Evolutionary conservation across 805 yeast species (phyloP), one percentile per base, ranked within the genome.

Genomic region (Saccharomycopsis capsularis): DNA sequence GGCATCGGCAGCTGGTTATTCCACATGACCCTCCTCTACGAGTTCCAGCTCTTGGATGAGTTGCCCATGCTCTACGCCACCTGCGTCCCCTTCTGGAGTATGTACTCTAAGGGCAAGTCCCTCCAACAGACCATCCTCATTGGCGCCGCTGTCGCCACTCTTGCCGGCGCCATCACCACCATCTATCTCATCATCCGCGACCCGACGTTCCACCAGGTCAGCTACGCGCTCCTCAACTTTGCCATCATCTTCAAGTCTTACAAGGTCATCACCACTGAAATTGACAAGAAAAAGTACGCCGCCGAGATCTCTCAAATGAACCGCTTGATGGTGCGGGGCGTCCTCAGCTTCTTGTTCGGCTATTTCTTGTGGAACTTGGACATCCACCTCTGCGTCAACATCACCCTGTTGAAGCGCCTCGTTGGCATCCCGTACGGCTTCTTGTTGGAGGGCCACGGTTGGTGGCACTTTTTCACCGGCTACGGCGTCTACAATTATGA

Each of bases 21-120:
- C 70, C 99, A 93, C 65, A 93, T 93, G 96, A 91, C 98, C 3
- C 72, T 93, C 58, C 73, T 78, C 55, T 93, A 91, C 65, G 87
- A 85, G 61, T 93, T 76, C 68, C 99, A 93, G 68, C 64, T 93
- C 55, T 72, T 93, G 64, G 99, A 93, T 68, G 99, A 93, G 64
- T 71, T 93, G 59, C 99, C 99, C 37, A 93, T 93, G 99, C 87
- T 93, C 54, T 93, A 93, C 67, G 97, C 96, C 21, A 93, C 99
- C 2, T 91, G 96, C 55, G 81, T 91, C 24, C 98, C 99, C 0
- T 81, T 88, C 53, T 87, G 95, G 95, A 75, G 82, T 39, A 80
- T 85, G 1, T 81, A 83, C 56, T 74, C 85, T 42, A 85, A 80
- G 60, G 78, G 76, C 37, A 69, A 66, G 50, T 54, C 73, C 16